A percentile compares a stretch with the other conserved stretches of the same genome.
Conservation (phyloP, 352 stramenopile genomes). For the Phytopythium boreale region DNA sequence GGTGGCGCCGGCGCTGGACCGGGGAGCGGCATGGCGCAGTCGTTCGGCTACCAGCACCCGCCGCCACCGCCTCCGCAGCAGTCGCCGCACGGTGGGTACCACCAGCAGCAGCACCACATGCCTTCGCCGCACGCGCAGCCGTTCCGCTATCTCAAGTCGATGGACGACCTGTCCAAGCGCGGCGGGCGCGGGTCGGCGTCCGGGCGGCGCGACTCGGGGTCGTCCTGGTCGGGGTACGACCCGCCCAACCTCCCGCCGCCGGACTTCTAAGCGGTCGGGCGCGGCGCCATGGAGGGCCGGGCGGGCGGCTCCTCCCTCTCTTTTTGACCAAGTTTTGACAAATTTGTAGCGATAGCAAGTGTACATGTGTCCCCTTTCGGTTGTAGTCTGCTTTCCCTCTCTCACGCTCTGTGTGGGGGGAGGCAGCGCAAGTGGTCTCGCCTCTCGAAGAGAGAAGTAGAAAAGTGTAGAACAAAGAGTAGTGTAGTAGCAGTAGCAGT, state of each 20-base stretch:
- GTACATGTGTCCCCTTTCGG: conserved; percentile 3
- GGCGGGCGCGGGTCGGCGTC: conserved; percentile 17
- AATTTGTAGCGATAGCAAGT: conserved; percentile 21
- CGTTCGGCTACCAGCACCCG: conserved; percentile 28
- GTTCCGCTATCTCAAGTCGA: conserved; percentile 69
- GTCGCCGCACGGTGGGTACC: conserved; percentile 28
- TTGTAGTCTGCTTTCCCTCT: neutral
- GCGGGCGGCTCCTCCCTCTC: neutral
- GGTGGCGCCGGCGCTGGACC: conserved; percentile 11
- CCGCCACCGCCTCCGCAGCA: conserved; percentile 17
- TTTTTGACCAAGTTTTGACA: conserved; percentile 21
- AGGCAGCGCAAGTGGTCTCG: neutral
- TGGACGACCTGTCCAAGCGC: conserved; percentile 47
- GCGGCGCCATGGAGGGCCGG: neutral
- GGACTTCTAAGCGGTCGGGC: conserved; percentile 22
- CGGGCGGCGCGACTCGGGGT: conserved; percentile 47
- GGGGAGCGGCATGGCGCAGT: conserved; percentile 11
- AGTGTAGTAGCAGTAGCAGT: conserved; percentile 6
- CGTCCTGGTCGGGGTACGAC: conserved; percentile 56
- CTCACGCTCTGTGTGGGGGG: neutral
- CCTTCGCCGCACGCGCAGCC: conserved; percentile 30
- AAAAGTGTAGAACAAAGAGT: conserved; percentile 8
- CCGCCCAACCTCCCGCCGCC: conserved; percentile 31
- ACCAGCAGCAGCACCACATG: conserved; percentile 29
- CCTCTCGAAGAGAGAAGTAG: conserved; percentile 5